Base-by-base conservation (phyloP, 257 asterid species). In the Gynochthodes officinalis region DNA sequence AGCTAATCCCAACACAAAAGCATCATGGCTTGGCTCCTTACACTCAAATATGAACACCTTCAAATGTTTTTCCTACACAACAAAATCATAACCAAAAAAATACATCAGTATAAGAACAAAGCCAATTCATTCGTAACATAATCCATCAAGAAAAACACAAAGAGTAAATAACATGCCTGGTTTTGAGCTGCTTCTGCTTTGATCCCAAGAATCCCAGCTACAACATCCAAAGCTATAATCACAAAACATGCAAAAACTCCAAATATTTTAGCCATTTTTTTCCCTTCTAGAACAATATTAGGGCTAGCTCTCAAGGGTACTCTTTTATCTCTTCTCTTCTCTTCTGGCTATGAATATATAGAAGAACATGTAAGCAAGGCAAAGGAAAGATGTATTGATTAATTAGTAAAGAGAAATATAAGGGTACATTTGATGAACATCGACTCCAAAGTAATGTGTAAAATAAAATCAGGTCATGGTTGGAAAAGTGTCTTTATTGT, bases 11-110 rank as follows among this genome's bases (percentile, higher is more conserved):
- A 89, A 71, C 48, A 91, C 76, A 58, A 73, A 94, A 0, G 99
- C 99, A 8, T 86, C 88, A 58, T 91, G 97, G 72, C 97, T 94
- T 39, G 95, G 96, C 77, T 88, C 85, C 77, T 94, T 91, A 44
- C 99, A 94, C 82, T 94, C 99, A 60, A 91, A 86, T 72, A 94
- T 67, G 93, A 90, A 88, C 50, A 94, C 63, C 79, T 83, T 81
- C 74, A 94, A 15, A 70, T 94, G 97, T 76, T 91, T 94, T 71
- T 78, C 92, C 96, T 93, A 19, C 40, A 66, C 10, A 32, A 35
- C 19, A 33, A 2, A 65, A 61, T 2, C 19, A 60, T 44, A 19
- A 39, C 2, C 32, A 12, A 43, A 39, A 42, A 44, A 25, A 50
- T 13, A 4, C 11, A 27, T 55, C 15, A 28, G 11, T 59, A 59